Evolutionary conservation across 2,329 filamentous ascomycete genomes (phyloP).

Genomic region (Whalleya microplaca): DNA sequence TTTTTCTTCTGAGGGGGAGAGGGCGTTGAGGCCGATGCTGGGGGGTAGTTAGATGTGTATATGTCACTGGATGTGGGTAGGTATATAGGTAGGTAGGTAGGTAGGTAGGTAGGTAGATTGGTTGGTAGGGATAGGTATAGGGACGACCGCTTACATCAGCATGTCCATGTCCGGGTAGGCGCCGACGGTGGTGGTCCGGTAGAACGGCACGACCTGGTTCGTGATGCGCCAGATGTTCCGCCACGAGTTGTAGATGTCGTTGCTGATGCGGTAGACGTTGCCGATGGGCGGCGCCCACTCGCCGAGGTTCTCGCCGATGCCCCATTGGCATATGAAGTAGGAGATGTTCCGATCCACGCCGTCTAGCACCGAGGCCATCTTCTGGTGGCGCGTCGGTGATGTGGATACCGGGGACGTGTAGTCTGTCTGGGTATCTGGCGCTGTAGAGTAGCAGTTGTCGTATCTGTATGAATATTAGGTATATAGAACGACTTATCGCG

Average conservation of each 20-base stretch:
- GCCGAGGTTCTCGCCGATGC: slow-evolving; percentile 50
- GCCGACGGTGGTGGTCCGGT: slow-evolving; percentile 47
- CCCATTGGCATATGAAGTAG: slow-evolving; percentile 59
- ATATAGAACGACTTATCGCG: neutral
- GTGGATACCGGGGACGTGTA: slow-evolving; percentile 43
- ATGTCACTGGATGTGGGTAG: too few species aligned
- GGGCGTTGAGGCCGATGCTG: slow-evolving; percentile 50
- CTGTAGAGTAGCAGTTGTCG: slow-evolving; percentile 53
- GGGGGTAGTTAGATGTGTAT: neutral
- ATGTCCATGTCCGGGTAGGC: slow-evolving; percentile 58
- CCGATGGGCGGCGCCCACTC: slow-evolving; percentile 51
- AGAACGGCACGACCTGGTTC: slow-evolving; percentile 55
- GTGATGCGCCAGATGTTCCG: slow-evolving; percentile 54
- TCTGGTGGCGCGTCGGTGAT: slow-evolving; percentile 47
- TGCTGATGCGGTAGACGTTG: slow-evolving; percentile 55
- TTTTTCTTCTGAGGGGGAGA: slow-evolving; percentile 51
- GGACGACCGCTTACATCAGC: slow-evolving; percentile 45
- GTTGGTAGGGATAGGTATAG: too few species aligned
- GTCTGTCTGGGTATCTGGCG: slow-evolving; percentile 47
- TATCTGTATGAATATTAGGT: slow-evolving; percentile 38
- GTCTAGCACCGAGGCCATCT: slow-evolving; percentile 49
- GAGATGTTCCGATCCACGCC: slow-evolving; percentile 46
- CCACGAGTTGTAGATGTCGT: slow-evolving; percentile 58
- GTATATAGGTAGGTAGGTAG: too few species aligned
- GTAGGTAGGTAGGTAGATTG: too few species aligned